phyloP scores from a whole-genome alignment of 2,329 filamentous ascomycete genomes.

The Epichloe sibirici region DNA sequence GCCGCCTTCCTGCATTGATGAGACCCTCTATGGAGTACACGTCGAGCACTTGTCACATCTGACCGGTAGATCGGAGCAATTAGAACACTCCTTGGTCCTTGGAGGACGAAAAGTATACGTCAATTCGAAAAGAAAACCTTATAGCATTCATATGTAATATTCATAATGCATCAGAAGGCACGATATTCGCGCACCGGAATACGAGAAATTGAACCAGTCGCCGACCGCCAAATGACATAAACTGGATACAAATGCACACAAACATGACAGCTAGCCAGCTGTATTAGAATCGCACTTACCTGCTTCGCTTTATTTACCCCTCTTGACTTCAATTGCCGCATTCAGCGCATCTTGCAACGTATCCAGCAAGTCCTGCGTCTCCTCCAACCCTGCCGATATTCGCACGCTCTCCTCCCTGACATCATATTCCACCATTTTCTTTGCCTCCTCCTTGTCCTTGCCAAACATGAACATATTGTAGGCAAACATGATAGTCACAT shows the following conservation, averaged over 20 bases:
- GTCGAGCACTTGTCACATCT: neutral
- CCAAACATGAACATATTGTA: slow-evolving; percentile 34
- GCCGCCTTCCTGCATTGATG: neutral
- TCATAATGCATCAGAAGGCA: no score
- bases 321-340: slow-evolving; percentile 8
- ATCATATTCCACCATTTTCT: slow-evolving; percentile 26
- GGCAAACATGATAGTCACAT: slow-evolving; percentile 35
- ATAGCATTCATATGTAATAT: no score
- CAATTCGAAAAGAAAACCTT: no score
- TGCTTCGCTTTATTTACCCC: neutral
- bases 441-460: slow-evolving; percentile 23
- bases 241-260: no score
- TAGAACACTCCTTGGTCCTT: neutral
- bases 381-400: slow-evolving; percentile 36
- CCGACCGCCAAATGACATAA: no score
- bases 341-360: slow-evolving; percentile 14
- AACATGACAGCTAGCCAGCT: no score
- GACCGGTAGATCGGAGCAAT: neutral
- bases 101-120: neutral
- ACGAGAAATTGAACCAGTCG: no score
- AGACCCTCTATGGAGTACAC: neutral
- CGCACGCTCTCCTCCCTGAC: slow-evolving; percentile 29
- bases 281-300: neutral
- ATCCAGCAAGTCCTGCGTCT: slow-evolving; percentile 27
- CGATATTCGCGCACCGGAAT: no score